Evolutionary conservation across 2,329 filamentous ascomycete species (phyloP).

Genomic region (Diaporthe citri): DNA sequence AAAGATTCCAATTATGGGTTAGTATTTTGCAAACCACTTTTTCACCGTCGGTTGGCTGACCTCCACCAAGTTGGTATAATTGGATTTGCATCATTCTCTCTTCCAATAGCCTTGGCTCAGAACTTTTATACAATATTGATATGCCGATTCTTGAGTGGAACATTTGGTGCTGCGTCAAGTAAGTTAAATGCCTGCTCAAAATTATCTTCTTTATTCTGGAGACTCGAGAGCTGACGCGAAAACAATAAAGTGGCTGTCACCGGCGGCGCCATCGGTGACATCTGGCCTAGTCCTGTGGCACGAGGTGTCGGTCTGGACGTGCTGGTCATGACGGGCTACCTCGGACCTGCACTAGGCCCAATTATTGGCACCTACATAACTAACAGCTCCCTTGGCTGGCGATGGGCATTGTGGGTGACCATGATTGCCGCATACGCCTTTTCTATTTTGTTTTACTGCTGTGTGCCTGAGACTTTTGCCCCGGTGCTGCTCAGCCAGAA

Average conservation of each 20-base stretch:
- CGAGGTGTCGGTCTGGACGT: conserved; percentile 1
- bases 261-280: not conserved
- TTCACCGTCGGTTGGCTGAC: not conserved
- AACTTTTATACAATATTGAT: conserved; percentile 17
- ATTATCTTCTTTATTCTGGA: not conserved
- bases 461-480: conserved; percentile 1
- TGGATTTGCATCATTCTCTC: conserved; percentile 1
- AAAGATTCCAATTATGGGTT: not conserved
- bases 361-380: conserved; percentile 12
- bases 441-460: conserved; percentile 1
- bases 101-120: conserved; percentile 1
- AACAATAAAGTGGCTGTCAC: not conserved
- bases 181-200: not conserved
- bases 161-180: conserved; percentile 7
- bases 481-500: conserved; percentile 5
- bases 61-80: not conserved
- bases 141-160: conserved; percentile 9
- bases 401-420: conserved; percentile 3
- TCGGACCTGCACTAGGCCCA: conserved; percentile 2
- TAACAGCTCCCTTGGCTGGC: not conserved
- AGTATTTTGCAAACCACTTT: not conserved
- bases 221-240: not conserved
- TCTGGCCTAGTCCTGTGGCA: not conserved
- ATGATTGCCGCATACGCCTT: not conserved
- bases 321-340: conserved; percentile 4